These are phyloP conservation scores for Cyclaneusma minus DNA, from an alignment of 2,329 filamentous ascomycete species.

Conservation along the genomic window DNA sequence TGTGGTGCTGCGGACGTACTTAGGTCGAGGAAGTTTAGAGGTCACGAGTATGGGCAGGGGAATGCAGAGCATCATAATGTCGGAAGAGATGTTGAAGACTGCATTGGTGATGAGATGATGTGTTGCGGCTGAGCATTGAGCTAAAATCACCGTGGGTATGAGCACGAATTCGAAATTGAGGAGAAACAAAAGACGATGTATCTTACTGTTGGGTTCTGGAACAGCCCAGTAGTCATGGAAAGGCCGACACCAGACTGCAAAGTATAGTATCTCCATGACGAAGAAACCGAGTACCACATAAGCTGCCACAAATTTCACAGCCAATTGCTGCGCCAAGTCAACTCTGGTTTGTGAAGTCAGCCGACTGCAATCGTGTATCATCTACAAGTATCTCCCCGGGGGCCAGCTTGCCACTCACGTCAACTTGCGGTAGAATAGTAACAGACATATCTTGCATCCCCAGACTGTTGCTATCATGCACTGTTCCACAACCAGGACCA, in stretches of 20 bases:
- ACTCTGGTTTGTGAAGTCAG: slow-evolving; percentile 16
- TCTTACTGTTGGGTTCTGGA: slow-evolving; percentile 30
- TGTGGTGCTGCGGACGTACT: slow-evolving; percentile 12
- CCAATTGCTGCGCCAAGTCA: slow-evolving; percentile 29
- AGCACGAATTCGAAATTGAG: not conserved
- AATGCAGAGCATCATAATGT: slow-evolving; percentile 41
- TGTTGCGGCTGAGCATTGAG: slow-evolving; percentile 39
- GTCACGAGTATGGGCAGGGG: slow-evolving; percentile 30
- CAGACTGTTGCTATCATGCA: slow-evolving; percentile 44
- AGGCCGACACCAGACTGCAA: slow-evolving; percentile 38
- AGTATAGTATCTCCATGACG: slow-evolving; percentile 32
- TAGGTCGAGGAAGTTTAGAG: slow-evolving; percentile 10
- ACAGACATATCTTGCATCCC: slow-evolving; percentile 37
- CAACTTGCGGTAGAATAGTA: slow-evolving; percentile 40
- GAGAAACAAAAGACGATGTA: no score
- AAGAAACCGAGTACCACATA: slow-evolving; percentile 33
- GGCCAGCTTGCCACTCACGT: slow-evolving; percentile 26
- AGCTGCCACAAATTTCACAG: slow-evolving; percentile 29
- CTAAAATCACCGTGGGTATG: slow-evolving; percentile 14
- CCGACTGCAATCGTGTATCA: no score
- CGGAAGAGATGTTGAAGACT: slow-evolving; percentile 42
- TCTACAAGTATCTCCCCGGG: no score
- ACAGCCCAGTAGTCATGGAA: slow-evolving; percentile 41
- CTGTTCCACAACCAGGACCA: slow-evolving; percentile 45
- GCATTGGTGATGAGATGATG: slow-evolving; percentile 43